Conservation (phyloP, 768 basidiomycete genomes). For the Infundibulicybe gibba region DNA sequence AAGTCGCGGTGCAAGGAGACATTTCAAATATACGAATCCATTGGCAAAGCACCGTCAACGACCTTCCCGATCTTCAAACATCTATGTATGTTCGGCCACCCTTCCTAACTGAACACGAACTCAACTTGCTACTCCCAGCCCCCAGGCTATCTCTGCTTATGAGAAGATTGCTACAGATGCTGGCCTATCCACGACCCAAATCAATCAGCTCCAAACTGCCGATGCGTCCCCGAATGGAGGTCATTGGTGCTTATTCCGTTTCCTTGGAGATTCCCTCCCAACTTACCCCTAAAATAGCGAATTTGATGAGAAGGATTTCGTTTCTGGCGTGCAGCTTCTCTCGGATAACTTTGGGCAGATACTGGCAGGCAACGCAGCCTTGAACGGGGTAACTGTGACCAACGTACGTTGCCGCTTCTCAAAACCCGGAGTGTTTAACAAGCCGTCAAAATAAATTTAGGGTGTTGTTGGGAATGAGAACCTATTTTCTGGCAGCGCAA, state of each 20-base stretch:
- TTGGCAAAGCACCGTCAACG: constrained; percentile 20
- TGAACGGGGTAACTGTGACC: constrained; percentile 15
- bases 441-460: constrained; percentile 5
- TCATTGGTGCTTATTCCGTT: constrained; percentile 14
- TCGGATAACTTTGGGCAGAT: constrained; percentile 17
- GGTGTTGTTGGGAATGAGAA: constrained; percentile 18
- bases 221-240: constrained; percentile 20
- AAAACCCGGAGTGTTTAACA: neutral
- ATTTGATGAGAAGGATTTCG: constrained; percentile 21
- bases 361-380: constrained; percentile 9
- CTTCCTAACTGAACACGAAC: neutral
- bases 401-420: constrained; percentile 9
- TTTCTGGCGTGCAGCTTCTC: constrained; percentile 22
- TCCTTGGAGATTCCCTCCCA: neutral
- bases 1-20: constrained; percentile 20
- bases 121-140: constrained; percentile 7
- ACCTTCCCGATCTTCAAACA: constrained; percentile 14
- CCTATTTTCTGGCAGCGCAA: constrained; percentile 8
- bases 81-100: constrained; percentile 12
- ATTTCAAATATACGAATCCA: constrained; percentile 17
- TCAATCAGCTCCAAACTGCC: constrained; percentile 16
- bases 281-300: constrained; percentile 10
- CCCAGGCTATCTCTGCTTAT: constrained; percentile 17
- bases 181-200: constrained; percentile 10
- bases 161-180: constrained; percentile 14